A percentile compares a stretch with the other conserved stretches of the same genome.
These are phyloP conservation scores for Solanum pinnatisectum DNA, from an alignment of 257 asterid species.

Conservation along the genomic window DNA sequence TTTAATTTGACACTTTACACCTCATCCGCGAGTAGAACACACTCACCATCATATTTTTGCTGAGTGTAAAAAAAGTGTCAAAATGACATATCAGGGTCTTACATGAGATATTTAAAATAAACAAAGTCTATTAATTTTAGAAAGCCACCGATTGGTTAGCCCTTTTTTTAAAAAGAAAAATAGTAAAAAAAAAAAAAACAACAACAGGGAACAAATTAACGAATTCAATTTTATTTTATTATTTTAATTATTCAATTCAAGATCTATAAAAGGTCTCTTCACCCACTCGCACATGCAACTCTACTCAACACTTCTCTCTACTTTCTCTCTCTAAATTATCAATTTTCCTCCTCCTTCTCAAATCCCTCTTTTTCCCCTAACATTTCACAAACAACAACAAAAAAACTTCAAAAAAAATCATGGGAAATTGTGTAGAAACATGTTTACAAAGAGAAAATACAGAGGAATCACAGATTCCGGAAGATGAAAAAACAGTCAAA, in stretches of 20 bases:
- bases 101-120: too few relatives aligned
- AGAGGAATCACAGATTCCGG: background rate
- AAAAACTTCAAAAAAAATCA: background rate
- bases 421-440: slow-evolving; percentile 67
- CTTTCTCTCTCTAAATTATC: background rate
- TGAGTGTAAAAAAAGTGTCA: too few relatives aligned
- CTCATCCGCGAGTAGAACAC: too few relatives aligned
- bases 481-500: background rate
- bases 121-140: too few relatives aligned
- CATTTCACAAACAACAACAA: background rate
- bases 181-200: background rate
- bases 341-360: background rate
- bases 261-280: background rate
- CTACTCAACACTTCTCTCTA: background rate
- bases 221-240: background rate
- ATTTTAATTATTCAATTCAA: background rate
- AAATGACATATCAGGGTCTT: too few relatives aligned
- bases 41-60: too few relatives aligned
- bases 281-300: slow-evolving; percentile 4
- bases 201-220: background rate
- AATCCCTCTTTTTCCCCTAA: background rate
- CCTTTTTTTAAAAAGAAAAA: too few relatives aligned
- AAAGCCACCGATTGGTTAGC: too few relatives aligned
- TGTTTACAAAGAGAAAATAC: slow-evolving; percentile 8
- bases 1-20: too few relatives aligned